phyloP scores from a whole-genome alignment of 2,329 filamentous ascomycete species.

The Macrophomina tecta region DNA sequence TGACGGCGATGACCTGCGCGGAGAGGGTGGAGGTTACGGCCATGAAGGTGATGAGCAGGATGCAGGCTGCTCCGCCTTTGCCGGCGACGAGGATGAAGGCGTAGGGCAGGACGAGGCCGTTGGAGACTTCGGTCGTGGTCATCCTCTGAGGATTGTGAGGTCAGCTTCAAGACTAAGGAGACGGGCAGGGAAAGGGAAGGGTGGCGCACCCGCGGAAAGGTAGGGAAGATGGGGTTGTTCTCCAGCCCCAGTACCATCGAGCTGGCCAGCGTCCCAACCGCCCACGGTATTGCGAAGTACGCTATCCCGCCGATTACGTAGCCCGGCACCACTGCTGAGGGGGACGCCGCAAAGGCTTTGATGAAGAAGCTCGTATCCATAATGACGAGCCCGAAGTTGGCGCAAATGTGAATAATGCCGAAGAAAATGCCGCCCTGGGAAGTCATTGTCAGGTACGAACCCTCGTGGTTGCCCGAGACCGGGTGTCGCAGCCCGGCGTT shows the following conservation, averaged over 20 bases:
- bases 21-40: conserved; percentile 56
- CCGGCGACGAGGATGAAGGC: conserved; percentile 48
- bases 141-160: conserved; percentile 36
- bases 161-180: conserved; percentile 10
- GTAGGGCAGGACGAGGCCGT: conserved; percentile 48
- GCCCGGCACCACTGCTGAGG: conserved; percentile 56
- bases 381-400: conserved; percentile 61
- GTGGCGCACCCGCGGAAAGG: conserved; percentile 49
- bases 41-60: conserved; percentile 47
- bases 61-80: conserved; percentile 46
- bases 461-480: conserved; percentile 51
- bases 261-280: conserved; percentile 58
- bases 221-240: conserved; percentile 58
- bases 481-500: conserved; percentile 38
- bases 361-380: conserved; percentile 62
- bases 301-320: conserved; percentile 60
- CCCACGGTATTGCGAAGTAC: conserved; percentile 63
- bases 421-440: conserved; percentile 58
- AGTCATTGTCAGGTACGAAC: conserved; percentile 63
- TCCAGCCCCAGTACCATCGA: conserved; percentile 57
- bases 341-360: conserved; percentile 58
- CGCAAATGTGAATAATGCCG: conserved; percentile 56
- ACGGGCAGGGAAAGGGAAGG: background rate
- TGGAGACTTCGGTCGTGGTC: conserved; percentile 44
- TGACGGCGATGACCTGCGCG: conserved; percentile 60